Evolutionary conservation across 768 basidiomycete genomes (phyloP), one percentile per base, ranked within the genome.

Genomic region (Favolaschia claudopus): DNA sequence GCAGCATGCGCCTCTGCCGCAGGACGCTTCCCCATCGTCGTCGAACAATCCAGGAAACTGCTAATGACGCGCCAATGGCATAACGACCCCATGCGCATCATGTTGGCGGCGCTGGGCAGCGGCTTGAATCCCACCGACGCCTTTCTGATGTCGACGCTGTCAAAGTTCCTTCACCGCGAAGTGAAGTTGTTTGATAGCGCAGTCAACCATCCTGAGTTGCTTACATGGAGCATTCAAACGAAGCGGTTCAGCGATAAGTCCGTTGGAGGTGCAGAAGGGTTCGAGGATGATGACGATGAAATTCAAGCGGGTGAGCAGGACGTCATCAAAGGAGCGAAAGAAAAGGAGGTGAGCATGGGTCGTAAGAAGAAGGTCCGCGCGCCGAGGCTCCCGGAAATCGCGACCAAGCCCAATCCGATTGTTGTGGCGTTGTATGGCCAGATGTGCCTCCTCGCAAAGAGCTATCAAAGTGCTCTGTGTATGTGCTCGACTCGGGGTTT

Each of bases 381-480:
- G 5, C 49, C 38, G n/a, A n/a, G n/a, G 1, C 53, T 62, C 20
- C 67, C 81, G 4, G 76, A 76, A 36, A 68, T 88, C 24, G 89
- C 93, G 3, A 89, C 82, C 19, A 89, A 88, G 71, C 77, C 85
- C 29, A 94, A 90, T 62, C 89, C 93, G 0, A 72, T 90, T 36
- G 79, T 86, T 20, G 82, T 92, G 14, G 78, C 88, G 1, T 74
- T 93, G 19, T 96, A 96, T 67, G 95, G 93, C 0, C 90, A 92
- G 67, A 82, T 93, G 45, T 89, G 92, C 66, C 82, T 93, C n/a
- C 85, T 86, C 4, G 89, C 90, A 20, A 91, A 88, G 75, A 94
- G 92, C 65, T 95, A 90, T 71, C 94, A 97, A 68, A 92, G 91
- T 65, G 92, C 95, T 5, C 86, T 96, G 48, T 96, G 96, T 96